Percentiles rank a stretch among this genome's conserved stretches.
These are phyloP conservation scores for Aethionema arabicum DNA, from an alignment of 345 rosid genomes.

Conservation along the genomic window DNA sequence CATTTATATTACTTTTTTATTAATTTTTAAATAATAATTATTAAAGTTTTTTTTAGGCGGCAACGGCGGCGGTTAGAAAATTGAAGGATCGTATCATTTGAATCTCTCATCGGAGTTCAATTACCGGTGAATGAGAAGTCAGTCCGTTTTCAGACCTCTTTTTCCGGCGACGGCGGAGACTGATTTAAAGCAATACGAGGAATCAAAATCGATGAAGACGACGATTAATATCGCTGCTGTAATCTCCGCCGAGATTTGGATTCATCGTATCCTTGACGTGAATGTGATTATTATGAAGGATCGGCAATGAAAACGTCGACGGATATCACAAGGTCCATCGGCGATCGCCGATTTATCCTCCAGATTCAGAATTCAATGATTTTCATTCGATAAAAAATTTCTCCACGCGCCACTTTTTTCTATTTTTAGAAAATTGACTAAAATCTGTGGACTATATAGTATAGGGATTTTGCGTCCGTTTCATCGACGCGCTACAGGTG, in stretches of 20 bases:
- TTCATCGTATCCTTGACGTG: conserved; percentile 46
- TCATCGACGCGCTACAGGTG: too few relatives aligned
- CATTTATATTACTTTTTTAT: too few relatives aligned
- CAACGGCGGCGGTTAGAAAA: background rate
- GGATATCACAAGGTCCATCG: conserved; percentile 54
- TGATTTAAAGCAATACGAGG: conserved; percentile 40
- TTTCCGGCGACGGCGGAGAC: background rate
- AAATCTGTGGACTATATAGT: too few relatives aligned
- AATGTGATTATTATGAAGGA: background rate
- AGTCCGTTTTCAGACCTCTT: background rate
- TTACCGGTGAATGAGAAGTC: background rate
- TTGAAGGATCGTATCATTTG: too few relatives aligned
- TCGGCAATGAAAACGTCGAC: conserved; percentile 33
- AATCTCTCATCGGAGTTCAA: too few relatives aligned
- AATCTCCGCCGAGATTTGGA: conserved; percentile 52
- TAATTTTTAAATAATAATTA: too few relatives aligned
- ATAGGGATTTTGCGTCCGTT: too few relatives aligned
- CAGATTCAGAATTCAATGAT: too few relatives aligned
- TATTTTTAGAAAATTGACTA: too few relatives aligned
- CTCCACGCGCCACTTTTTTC: conserved; percentile 26
- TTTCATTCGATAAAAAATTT: conserved; percentile 2
- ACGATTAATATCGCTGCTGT: conserved; percentile 50
- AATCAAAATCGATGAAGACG: conserved; percentile 53
- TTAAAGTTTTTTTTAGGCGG: too few relatives aligned
- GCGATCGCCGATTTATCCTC: background rate